A percentile compares a stretch with the other conserved stretches of the same genome.
Evolutionary conservation across 306 rosid species (phyloP).

Genomic region (Prinsepia uniflora): DNA sequence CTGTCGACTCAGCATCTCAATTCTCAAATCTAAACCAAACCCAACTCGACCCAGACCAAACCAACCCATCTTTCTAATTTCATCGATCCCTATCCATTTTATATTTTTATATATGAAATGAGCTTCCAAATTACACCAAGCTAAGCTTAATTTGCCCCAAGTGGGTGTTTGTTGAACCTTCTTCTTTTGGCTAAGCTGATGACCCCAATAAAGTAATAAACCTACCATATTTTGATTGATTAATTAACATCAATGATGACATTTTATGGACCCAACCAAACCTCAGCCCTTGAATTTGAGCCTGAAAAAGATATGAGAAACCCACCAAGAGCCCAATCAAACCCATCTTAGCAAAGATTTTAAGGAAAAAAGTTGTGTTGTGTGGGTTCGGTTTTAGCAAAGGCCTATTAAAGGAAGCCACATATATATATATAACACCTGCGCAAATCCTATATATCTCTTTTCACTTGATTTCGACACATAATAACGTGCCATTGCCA

Average conservation of each 20-base stretch:
- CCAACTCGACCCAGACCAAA: not conserved
- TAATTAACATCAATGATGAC: not conserved
- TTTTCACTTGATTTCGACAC: not conserved
- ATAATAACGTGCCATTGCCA: not conserved
- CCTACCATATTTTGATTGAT: not conserved
- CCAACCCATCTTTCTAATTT: not conserved
- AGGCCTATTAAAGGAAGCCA: not conserved
- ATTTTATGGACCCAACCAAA: not conserved
- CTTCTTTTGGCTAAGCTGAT: not conserved
- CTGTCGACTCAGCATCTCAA: slow-evolving; percentile 6
- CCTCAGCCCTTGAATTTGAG: not conserved
- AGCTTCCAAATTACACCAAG: not conserved
- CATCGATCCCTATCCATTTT: no score
- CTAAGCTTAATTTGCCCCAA: not conserved
- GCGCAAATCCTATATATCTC: no score
- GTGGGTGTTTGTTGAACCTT: not conserved
- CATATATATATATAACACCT: no score
- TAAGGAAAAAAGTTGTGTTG: not conserved
- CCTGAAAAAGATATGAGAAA: not conserved
- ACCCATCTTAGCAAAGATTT: not conserved
- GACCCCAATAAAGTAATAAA: not conserved
- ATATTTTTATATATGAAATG: no score
- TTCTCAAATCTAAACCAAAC: not conserved
- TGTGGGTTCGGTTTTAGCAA: not conserved
- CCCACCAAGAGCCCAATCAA: not conserved